phyloP scores from a whole-genome alignment of 192 early-diverging fungal species.

The Coemansia pectinata region DNA sequence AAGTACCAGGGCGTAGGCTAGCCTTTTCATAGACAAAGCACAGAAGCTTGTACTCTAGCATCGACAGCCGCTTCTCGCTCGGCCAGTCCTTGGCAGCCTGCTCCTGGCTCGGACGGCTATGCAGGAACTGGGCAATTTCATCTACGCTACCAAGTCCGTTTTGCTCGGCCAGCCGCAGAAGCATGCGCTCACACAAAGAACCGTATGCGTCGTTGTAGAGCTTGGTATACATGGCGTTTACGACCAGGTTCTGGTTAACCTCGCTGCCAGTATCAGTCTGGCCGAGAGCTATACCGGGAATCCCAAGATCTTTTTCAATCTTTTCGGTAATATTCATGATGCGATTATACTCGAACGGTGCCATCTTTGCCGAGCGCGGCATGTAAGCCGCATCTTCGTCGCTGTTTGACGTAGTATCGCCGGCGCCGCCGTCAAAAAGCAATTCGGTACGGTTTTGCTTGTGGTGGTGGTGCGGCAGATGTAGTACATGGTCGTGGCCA shows the following conservation, averaged over 20 bases:
- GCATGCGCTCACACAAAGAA: conserved; percentile 43
- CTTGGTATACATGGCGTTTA: conserved; percentile 51
- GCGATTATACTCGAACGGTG: conserved; percentile 34
- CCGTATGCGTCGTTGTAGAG: conserved; percentile 48
- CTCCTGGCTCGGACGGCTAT: conserved; percentile 8
- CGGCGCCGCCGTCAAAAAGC: not conserved
- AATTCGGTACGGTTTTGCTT: not conserved
- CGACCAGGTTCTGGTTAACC: conserved; percentile 40
- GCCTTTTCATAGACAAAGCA: conserved; percentile 23
- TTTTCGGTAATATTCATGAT: conserved; percentile 31
- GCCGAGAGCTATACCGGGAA: conserved; percentile 27
- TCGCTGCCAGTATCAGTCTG: conserved; percentile 18
- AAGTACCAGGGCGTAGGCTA: not conserved
- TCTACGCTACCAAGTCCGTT: conserved; percentile 13
- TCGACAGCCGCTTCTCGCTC: conserved; percentile 25
- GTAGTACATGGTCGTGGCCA: not conserved
- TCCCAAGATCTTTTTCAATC: conserved; percentile 38
- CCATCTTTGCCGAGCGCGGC: conserved; percentile 15
- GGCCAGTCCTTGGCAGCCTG: conserved; percentile 2
- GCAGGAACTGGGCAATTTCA: conserved; percentile 17
- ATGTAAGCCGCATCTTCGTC: not conserved
- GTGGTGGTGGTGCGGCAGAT: not conserved
- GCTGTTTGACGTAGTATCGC: not conserved
- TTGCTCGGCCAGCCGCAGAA: conserved; percentile 21
- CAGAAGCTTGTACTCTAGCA: conserved; percentile 42